Percentiles rank a stretch among this genome's conserved stretches.
phyloP scores from a whole-genome alignment of 2,329 filamentous ascomycete genomes.

The Calonectria leucothoes region DNA sequence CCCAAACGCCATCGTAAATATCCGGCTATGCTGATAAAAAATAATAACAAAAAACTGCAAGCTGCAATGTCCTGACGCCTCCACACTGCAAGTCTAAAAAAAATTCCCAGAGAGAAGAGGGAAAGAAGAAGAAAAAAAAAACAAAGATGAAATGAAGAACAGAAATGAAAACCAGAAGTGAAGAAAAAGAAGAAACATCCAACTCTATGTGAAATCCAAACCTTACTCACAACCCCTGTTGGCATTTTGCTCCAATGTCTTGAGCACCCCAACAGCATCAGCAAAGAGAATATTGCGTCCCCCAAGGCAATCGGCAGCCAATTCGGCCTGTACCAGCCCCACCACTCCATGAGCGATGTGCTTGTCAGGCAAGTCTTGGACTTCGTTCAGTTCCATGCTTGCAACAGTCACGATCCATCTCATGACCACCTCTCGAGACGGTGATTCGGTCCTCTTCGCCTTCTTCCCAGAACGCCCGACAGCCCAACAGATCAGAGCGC shows the following conservation, averaged over 20 bases:
- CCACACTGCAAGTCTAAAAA: not conserved
- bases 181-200: not conserved
- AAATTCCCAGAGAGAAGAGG: not conserved
- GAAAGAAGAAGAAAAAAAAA: not conserved
- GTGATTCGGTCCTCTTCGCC: conserved; percentile 28
- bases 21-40: conserved; percentile 8
- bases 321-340: conserved; percentile 57
- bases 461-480: conserved; percentile 53
- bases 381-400: conserved; percentile 51
- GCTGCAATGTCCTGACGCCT: not conserved
- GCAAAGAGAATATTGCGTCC: conserved; percentile 61
- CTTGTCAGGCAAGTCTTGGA: conserved; percentile 51
- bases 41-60: conserved; percentile 5
- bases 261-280: conserved; percentile 65
- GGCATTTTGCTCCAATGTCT: conserved; percentile 60
- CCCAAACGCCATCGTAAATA: conserved; percentile 21
- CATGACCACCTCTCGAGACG: conserved; percentile 44
- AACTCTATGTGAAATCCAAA: conserved; percentile 8
- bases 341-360: conserved; percentile 59
- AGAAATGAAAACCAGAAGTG: not conserved
- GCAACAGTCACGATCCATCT: conserved; percentile 56
- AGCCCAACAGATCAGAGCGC: conserved; percentile 70
- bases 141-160: not conserved
- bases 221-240: conserved; percentile 45
- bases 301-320: conserved; percentile 63